Conservation (phyloP, 768 basidiomycete genomes). For the Tulasnella sp. region DNA sequence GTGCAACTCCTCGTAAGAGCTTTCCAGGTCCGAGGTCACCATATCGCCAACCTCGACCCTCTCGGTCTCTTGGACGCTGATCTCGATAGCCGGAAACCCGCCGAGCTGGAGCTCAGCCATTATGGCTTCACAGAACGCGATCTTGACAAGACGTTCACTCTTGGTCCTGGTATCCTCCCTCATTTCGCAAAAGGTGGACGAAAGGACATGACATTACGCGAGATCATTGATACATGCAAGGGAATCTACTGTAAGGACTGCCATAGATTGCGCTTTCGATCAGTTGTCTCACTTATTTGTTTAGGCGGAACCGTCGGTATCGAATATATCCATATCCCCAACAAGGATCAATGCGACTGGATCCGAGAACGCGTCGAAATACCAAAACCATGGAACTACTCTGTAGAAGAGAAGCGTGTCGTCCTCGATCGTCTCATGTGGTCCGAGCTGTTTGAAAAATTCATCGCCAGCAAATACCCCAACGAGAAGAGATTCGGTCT, state of each 20-base stretch:
- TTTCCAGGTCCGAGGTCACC: slow-evolving; percentile 98
- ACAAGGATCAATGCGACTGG: slow-evolving; percentile 99
- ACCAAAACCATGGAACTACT: slow-evolving; percentile 95
- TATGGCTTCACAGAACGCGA: slow-evolving; percentile 95
- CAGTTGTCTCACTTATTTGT: not conserved
- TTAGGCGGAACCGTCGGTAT: slow-evolving; percentile 77
- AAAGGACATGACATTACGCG: slow-evolving; percentile 76
- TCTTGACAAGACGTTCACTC: slow-evolving; percentile 84
- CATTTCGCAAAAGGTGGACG: slow-evolving; percentile 82
- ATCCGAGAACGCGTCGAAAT: slow-evolving; percentile 91
- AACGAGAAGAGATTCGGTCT: slow-evolving; percentile 99
- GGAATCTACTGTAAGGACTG: slow-evolving; percentile 78
- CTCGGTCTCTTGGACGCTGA: slow-evolving; percentile 87
- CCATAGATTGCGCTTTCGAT: not conserved
- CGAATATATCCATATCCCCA: slow-evolving; percentile 91
- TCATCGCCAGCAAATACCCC: slow-evolving; percentile 96
- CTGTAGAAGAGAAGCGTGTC: slow-evolving; percentile 96
- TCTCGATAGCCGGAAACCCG: slow-evolving; percentile 60
- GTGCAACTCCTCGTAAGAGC: slow-evolving; percentile 95
- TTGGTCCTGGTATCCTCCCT: slow-evolving; percentile 92
- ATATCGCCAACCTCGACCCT: slow-evolving; percentile 90
- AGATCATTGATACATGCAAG: slow-evolving; percentile 82
- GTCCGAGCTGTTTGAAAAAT: slow-evolving; percentile 99
- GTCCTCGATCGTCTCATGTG: slow-evolving; percentile 98
- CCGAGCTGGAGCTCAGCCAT: slow-evolving; percentile 84